These are phyloP conservation scores for Vigna nakashimae DNA, from an alignment of 306 rosid species.

Conservation along the genomic window DNA sequence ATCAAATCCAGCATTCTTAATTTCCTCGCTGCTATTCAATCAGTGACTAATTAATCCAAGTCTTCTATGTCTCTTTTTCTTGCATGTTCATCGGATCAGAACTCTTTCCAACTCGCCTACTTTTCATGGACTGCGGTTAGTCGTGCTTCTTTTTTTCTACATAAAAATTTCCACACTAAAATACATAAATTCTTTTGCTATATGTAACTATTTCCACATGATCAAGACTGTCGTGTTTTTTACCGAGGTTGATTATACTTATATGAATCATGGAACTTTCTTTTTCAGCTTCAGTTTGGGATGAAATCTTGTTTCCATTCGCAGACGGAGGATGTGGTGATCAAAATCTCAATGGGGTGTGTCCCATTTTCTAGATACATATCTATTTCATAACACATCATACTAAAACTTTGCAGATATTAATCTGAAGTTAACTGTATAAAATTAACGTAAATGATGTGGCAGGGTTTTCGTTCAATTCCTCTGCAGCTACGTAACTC, in stretches of 20 bases:
- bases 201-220: neutral
- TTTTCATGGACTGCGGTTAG: constrained; percentile 21
- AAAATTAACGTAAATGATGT: neutral
- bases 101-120: constrained; percentile 9
- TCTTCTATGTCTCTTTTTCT: neutral
- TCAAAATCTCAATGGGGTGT: constrained; percentile 16
- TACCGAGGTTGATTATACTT: neutral
- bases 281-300: constrained; percentile 5
- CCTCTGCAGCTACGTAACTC: constrained; percentile 20
- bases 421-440: neutral
- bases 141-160: neutral
- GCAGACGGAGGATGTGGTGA: neutral
- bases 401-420: neutral
- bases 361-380: neutral
- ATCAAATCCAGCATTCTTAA: neutral
- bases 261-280: neutral
- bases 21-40: no score
- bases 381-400: neutral
- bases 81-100: neutral
- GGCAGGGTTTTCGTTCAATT: constrained; percentile 14
- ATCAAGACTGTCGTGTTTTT: neutral
- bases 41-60: neutral
- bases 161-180: neutral
- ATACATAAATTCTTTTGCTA: neutral
- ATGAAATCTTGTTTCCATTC: constrained; percentile 18